Evolutionary conservation across 169 alveolate species (phyloP).

Genomic region (Plasmodium cynomolgi): DNA sequence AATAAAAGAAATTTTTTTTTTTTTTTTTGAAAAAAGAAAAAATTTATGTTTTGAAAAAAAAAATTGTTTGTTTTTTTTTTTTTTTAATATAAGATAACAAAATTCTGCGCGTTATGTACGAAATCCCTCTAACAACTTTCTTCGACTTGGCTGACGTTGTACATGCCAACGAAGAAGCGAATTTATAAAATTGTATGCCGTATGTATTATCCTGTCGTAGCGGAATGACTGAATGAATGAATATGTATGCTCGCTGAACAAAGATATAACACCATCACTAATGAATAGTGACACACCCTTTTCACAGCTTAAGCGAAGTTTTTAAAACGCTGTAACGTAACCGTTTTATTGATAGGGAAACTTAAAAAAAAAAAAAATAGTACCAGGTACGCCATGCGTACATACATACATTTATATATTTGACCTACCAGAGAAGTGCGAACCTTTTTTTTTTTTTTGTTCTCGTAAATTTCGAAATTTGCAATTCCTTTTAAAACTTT

Average conservation of each 20-base stretch:
- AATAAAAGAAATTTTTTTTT: background rate
- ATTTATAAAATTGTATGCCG: background rate
- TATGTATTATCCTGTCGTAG: background rate
- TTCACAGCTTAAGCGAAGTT: background rate
- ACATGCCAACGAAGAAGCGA: background rate
- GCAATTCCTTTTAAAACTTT: background rate
- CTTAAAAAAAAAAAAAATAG: background rate
- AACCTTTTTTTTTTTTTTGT: background rate
- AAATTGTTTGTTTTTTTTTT: background rate
- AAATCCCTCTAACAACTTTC: background rate
- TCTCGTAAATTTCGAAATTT: slow-evolving; percentile 6
- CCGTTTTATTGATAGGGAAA: background rate
- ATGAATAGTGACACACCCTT: background rate
- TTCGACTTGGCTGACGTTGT: background rate
- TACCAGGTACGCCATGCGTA: background rate
- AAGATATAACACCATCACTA: background rate
- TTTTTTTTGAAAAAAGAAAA: background rate
- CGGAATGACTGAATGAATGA: background rate
- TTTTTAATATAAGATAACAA: background rate
- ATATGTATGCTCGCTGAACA: background rate
- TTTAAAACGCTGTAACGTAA: background rate
- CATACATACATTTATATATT: background rate
- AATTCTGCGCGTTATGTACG: background rate
- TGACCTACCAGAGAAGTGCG: background rate
- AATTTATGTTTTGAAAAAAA: background rate